These are phyloP conservation scores for Ambrosia artemisiifolia DNA, from an alignment of 129 eudicot genomes.

Conservation along the genomic window DNA sequence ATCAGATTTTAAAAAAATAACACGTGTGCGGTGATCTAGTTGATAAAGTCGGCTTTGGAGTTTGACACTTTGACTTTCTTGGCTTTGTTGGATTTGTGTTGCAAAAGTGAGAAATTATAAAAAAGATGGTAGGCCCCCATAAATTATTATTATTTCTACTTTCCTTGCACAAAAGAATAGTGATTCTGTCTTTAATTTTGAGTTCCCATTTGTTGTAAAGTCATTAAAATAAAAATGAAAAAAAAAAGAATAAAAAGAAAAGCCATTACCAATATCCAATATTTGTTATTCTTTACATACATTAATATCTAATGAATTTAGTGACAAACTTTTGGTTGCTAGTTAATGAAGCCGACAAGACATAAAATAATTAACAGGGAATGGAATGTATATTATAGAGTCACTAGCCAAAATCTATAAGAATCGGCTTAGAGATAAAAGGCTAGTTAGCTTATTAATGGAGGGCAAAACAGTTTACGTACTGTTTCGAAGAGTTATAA, in stretches of 20 bases:
- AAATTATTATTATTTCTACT: slow-evolving; percentile 13
- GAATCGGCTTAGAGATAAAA: background rate
- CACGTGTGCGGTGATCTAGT: slow-evolving; percentile 42
- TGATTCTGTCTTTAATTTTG: slow-evolving; percentile 22
- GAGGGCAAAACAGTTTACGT: background rate
- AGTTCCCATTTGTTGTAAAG: slow-evolving; percentile 33
- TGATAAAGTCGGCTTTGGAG: slow-evolving; percentile 51
- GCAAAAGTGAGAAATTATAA: slow-evolving; percentile 33
- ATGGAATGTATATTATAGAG: background rate
- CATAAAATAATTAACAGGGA: background rate
- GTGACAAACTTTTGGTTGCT: background rate
- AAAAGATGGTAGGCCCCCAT: slow-evolving; percentile 27
- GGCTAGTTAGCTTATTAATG: background rate
- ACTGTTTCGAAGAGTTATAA: background rate
- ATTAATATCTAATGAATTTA: background rate
- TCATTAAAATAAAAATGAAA: background rate
- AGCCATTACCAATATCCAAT: background rate
- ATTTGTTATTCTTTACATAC: background rate
- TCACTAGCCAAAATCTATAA: background rate
- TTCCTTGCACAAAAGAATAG: slow-evolving; percentile 21
- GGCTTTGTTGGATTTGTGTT: slow-evolving; percentile 44
- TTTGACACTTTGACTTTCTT: slow-evolving; percentile 44
- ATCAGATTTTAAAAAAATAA: slow-evolving; percentile 16
- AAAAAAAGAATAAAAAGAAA: background rate
- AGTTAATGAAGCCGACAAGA: background rate